Percentiles rank a stretch among this genome's conserved stretches.
These are phyloP conservation scores for Candida sanyaensis DNA, from an alignment of 1,139 yeast genomes.

Conservation along the genomic window DNA sequence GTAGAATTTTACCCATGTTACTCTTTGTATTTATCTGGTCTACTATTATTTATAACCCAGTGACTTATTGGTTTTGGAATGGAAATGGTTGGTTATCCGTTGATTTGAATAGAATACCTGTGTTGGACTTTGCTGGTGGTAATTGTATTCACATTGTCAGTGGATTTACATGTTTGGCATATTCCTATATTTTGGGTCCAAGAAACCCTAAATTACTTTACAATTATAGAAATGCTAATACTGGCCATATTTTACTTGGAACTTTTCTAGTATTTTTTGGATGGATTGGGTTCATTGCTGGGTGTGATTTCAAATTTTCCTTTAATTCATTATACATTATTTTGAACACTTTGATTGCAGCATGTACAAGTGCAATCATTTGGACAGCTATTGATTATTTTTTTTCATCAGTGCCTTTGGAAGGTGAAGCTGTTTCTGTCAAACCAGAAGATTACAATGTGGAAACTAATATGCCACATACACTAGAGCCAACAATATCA, in stretches of 20 bases:
- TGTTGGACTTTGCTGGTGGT: conserved; percentile 67
- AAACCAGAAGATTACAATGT: not conserved
- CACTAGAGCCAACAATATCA: conserved; percentile 12
- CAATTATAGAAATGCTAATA: conserved; percentile 40
- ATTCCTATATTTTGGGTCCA: conserved; percentile 60
- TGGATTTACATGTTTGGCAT: conserved; percentile 61
- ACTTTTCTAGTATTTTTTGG: conserved; percentile 44
- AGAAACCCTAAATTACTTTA: conserved; percentile 41
- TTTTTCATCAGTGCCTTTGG: conserved; percentile 41
- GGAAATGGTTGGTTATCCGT: conserved; percentile 56
- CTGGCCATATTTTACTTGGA: conserved; percentile 52
- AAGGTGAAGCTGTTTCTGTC: conserved; percentile 15
- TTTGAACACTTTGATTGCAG: conserved; percentile 37
- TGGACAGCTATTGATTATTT: conserved; percentile 46
- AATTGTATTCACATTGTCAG: conserved; percentile 63
- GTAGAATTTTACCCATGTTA: conserved; percentile 53
- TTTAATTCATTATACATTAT: conserved; percentile 33
- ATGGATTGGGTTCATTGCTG: conserved; percentile 49
- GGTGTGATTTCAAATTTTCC: conserved; percentile 46
- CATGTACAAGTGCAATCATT: conserved; percentile 35
- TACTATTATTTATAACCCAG: conserved; percentile 59
- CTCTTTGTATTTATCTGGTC: conserved; percentile 59
- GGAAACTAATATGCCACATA: not conserved
- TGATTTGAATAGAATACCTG: conserved; percentile 43
- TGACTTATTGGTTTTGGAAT: conserved; percentile 70